Conservation (phyloP, 106 monocot genomes). For the Allium sativum region DNA sequence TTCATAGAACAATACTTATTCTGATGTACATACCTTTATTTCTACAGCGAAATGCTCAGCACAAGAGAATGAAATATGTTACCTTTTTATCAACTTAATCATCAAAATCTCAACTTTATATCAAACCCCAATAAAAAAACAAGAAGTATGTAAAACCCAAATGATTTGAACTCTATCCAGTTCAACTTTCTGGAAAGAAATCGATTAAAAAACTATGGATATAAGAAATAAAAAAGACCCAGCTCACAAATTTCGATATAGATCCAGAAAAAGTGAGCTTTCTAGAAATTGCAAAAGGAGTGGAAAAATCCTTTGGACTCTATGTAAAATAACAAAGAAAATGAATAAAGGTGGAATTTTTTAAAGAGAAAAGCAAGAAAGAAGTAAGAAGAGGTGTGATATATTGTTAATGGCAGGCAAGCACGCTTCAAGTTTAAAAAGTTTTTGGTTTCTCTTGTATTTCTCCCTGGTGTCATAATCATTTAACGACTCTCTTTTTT, state of each 20-base stretch:
- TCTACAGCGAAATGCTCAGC: too few species aligned
- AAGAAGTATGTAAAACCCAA: not conserved
- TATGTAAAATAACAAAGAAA: not conserved
- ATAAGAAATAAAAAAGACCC: conserved; percentile 4
- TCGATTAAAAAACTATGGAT: not conserved
- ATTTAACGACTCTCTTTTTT: conserved; percentile 3
- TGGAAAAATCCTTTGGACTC: conserved; percentile 3
- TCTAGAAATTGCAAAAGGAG: conserved; percentile 11
- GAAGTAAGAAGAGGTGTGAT: not conserved
- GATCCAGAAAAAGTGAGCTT: conserved; percentile 21
- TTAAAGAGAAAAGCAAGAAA: not conserved
- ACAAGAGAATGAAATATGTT: too few species aligned
- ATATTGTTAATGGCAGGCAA: conserved; percentile 68
- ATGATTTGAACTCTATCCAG: conserved; percentile 2
- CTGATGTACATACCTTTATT: too few species aligned
- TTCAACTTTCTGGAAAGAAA: not conserved
- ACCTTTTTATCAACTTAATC: not conserved
- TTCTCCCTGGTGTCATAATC: conserved; percentile 30
- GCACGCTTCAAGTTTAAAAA: conserved; percentile 66
- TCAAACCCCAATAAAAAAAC: not conserved
- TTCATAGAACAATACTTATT: too few species aligned
- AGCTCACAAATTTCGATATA: conserved; percentile 8
- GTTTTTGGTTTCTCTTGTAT: conserved; percentile 29
- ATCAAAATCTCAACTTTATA: conserved; percentile 8
- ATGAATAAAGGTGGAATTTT: not conserved